These are phyloP conservation scores for Senna siamea DNA, from an alignment of 306 rosid species.

Conservation along the genomic window DNA sequence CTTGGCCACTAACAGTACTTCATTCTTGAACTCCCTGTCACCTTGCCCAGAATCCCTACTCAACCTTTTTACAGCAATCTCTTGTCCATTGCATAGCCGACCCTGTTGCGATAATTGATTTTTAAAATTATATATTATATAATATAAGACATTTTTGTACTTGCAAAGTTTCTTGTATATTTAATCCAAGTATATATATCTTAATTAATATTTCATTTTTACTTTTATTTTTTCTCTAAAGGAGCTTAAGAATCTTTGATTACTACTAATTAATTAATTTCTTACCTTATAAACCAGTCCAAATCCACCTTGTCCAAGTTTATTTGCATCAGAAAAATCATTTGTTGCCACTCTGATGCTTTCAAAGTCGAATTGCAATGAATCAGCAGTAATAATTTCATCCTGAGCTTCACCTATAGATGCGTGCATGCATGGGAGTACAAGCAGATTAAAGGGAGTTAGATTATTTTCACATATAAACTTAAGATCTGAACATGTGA, in stretches of 20 bases:
- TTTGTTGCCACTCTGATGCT: constrained; percentile 37
- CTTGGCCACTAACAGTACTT: not conserved
- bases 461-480: too few relatives aligned
- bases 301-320: constrained; percentile 38
- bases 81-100: constrained; percentile 27
- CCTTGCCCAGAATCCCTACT: constrained; percentile 30
- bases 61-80: constrained; percentile 38
- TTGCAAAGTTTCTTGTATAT: too few relatives aligned
- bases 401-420: constrained; percentile 1
- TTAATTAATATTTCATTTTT: too few relatives aligned
- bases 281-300: constrained; percentile 42
- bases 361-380: constrained; percentile 37
- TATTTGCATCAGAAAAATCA: constrained; percentile 36
- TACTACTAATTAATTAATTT: not conserved
- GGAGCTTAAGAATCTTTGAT: not conserved
- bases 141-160: too few relatives aligned
- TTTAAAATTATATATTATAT: too few relatives aligned
- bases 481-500: too few relatives aligned
- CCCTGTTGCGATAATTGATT: too few relatives aligned
- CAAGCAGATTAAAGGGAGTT: not conserved
- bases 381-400: constrained; percentile 18
- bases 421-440: not conserved
- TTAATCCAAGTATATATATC: too few relatives aligned
- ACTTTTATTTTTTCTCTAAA: not conserved
- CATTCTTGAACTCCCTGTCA: constrained; percentile 6